These are phyloP conservation scores for Podospora bellae-mahoneyi DNA, from an alignment of 495 filamentous ascomycete genomes.

Conservation along the genomic window DNA sequence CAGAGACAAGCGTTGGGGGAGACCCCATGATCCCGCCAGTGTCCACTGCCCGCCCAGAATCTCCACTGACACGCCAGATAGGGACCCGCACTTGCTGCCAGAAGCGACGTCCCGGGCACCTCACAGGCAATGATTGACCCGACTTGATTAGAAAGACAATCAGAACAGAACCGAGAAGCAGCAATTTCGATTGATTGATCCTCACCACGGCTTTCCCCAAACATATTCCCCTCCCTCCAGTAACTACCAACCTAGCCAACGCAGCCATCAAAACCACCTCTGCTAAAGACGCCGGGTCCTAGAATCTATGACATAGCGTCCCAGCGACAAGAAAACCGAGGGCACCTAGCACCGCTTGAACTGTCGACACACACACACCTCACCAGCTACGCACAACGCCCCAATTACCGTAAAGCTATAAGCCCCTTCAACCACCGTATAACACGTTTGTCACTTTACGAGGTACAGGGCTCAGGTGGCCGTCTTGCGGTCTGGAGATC, in stretches of 20 bases:
- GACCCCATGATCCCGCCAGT: slow-evolving; percentile 1
- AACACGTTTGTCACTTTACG: not conserved
- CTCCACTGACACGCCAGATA: slow-evolving; percentile 5
- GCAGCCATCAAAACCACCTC: not conserved
- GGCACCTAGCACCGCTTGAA: too few relatives aligned
- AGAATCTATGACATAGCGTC: slow-evolving; percentile 24
- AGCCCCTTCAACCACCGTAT: not conserved
- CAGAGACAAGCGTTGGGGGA: not conserved
- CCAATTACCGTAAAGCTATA: not conserved
- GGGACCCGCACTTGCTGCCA: slow-evolving; percentile 1
- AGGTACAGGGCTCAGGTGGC: not conserved
- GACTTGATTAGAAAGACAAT: slow-evolving; percentile 1
- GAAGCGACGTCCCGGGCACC: slow-evolving; percentile 1
- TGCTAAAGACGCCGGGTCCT: slow-evolving; percentile 12
- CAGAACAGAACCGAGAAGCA: not conserved
- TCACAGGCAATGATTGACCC: slow-evolving; percentile 2
- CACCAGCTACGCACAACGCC: not conserved
- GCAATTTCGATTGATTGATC: not conserved
- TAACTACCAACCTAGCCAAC: not conserved
- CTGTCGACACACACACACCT: not conserved
- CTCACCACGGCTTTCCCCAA: not conserved
- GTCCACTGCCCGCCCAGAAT: not conserved
- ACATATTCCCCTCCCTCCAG: not conserved
- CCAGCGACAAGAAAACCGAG: not conserved
- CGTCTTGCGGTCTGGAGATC: not conserved